Conservation (phyloP, 495 filamentous ascomycete genomes). For the Penicillium maclennaniae region DNA sequence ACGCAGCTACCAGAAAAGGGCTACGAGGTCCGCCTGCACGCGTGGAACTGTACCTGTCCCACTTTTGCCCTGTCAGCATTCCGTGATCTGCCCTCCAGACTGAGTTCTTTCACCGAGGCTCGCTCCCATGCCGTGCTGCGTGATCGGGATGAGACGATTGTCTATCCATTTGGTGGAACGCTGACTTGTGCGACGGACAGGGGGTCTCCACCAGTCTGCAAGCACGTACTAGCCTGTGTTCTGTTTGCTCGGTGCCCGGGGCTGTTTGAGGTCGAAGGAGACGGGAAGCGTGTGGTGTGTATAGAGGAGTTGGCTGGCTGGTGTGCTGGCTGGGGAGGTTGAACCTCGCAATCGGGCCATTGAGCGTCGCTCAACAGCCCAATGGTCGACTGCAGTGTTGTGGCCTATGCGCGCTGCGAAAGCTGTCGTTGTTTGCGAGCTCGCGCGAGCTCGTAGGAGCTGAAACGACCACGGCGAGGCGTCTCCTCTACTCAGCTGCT, state of each 20-base stretch:
- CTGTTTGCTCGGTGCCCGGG: constrained; percentile 62
- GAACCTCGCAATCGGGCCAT: constrained; percentile 7
- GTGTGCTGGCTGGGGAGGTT: constrained; percentile 61
- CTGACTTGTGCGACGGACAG: constrained; percentile 30
- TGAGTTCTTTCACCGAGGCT: constrained; percentile 2
- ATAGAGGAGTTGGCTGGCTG: constrained; percentile 71
- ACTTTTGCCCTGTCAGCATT: constrained; percentile 73
- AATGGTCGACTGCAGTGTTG: background rate
- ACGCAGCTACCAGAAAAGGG: constrained; percentile 23
- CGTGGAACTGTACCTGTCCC: constrained; percentile 91
- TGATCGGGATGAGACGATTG: constrained; percentile 6
- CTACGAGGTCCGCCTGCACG: constrained; percentile 67
- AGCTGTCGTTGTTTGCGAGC: background rate
- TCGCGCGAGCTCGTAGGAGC: no score
- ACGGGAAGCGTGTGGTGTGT: constrained; percentile 47
- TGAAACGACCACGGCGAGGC: background rate
- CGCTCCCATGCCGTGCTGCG: constrained; percentile 3
- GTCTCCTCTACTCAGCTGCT: background rate
- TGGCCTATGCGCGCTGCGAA: background rate
- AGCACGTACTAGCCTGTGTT: constrained; percentile 83
- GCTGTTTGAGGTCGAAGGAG: constrained; percentile 55
- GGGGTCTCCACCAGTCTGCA: constrained; percentile 63
- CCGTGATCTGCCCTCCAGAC: constrained; percentile 28
- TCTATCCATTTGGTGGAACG: constrained; percentile 51
- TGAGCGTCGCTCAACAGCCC: background rate